These are phyloP conservation scores for Leptographium flavum DNA, from an alignment of 2,329 filamentous ascomycete genomes.

Conservation along the genomic window DNA sequence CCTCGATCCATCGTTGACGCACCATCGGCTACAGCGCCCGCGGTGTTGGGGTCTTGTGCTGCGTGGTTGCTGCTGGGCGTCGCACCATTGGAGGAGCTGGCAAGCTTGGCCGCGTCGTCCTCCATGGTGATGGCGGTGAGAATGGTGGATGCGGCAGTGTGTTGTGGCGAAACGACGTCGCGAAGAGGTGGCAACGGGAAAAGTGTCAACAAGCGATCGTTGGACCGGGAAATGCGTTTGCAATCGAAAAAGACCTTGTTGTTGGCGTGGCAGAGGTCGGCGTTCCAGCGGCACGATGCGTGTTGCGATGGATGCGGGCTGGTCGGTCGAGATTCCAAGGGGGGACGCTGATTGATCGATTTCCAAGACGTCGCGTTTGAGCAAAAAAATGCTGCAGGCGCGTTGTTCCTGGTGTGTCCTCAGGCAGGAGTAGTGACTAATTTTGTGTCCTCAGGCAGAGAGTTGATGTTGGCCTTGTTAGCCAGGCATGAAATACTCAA, in stretches of 20 bases:
- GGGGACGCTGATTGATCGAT: constrained; percentile 3
- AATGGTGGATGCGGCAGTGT: not conserved
- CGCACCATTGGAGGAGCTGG: constrained; percentile 40
- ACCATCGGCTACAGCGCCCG: constrained; percentile 30
- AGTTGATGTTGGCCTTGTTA: not conserved
- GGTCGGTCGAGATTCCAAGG: not conserved
- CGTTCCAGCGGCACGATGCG: not conserved
- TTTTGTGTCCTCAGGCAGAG: not conserved
- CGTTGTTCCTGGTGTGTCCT: constrained; percentile 4
- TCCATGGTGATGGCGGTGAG: constrained; percentile 34
- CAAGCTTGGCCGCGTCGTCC: constrained; percentile 39
- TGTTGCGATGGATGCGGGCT: not conserved
- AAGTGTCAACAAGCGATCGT: not conserved
- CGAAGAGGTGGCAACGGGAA: not conserved
- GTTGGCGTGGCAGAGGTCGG: not conserved
- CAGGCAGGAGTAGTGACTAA: not conserved
- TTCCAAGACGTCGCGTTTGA: constrained; percentile 5
- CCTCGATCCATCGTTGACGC: constrained; percentile 11
- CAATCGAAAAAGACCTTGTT: not conserved
- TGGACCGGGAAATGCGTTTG: not conserved
- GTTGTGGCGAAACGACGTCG: no score
- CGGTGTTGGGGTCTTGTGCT: constrained; percentile 33
- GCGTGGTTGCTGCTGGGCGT: constrained; percentile 43
- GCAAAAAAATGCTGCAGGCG: constrained; percentile 3
- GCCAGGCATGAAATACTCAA: no score